Conservation (phyloP, 306 rosid species). For the Vigna nakashimae region DNA sequence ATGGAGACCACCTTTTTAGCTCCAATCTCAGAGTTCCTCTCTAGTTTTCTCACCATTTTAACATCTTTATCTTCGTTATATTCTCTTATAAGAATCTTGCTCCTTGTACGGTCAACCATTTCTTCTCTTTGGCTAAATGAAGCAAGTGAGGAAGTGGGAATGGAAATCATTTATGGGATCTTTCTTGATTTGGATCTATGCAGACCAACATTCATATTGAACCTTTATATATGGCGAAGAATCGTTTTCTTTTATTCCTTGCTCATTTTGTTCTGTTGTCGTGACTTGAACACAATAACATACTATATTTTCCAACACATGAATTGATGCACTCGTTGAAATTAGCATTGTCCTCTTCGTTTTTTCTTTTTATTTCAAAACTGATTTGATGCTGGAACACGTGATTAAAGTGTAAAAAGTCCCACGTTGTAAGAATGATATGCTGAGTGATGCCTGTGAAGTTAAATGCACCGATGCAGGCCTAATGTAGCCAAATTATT, state of each 20-base stretch:
- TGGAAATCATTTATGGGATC: conserved; percentile 23
- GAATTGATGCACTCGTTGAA: conserved; percentile 2
- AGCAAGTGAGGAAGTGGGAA: conserved; percentile 25
- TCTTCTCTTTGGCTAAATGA: conserved; percentile 27
- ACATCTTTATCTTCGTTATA: background rate
- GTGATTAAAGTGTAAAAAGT: background rate
- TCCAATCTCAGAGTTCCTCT: conserved; percentile 9
- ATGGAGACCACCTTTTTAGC: conserved; percentile 13
- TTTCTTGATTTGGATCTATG: conserved; percentile 21
- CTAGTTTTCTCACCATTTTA: conserved; percentile 18
- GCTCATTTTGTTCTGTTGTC: background rate
- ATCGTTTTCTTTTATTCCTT: background rate
- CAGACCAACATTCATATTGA: background rate
- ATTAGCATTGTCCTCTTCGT: background rate
- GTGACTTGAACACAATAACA: background rate
- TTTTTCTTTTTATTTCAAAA: background rate
- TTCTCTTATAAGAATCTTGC: conserved; percentile 18
- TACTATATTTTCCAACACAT: conserved; percentile 1
- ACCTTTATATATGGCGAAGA: conserved; percentile 4
- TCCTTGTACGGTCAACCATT: conserved; percentile 1
- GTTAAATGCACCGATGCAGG: background rate
- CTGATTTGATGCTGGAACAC: background rate
- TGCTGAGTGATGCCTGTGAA: background rate
- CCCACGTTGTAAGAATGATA: background rate
- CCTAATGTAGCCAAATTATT: background rate